Conservation (phyloP, 257 asterid species). For the Salvia splendens region DNA sequence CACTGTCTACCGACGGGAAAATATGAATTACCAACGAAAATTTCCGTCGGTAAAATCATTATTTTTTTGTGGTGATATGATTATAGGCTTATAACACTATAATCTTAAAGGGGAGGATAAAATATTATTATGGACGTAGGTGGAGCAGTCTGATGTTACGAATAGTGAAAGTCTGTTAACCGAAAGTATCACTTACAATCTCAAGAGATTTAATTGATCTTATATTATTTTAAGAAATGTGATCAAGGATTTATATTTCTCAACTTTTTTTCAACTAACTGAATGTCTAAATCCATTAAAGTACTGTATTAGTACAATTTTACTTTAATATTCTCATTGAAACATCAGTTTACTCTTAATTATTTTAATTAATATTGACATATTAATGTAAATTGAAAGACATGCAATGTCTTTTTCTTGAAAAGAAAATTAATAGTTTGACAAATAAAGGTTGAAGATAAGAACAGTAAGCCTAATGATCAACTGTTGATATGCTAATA, state of each 20-base stretch:
- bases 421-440: constrained; percentile 13
- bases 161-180: too few species aligned
- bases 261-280: background rate
- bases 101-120: too few species aligned
- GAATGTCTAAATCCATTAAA: background rate
- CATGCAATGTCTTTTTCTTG: background rate
- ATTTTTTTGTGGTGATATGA: too few species aligned
- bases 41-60: too few species aligned
- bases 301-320: background rate
- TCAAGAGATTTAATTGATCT: background rate
- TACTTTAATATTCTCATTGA: background rate
- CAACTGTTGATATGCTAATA: constrained; percentile 23
- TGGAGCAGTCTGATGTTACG: too few species aligned
- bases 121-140: too few species aligned
- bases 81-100: too few species aligned
- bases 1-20: too few species aligned
- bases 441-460: background rate
- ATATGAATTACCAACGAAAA: too few species aligned
- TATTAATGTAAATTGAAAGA: constrained; percentile 10
- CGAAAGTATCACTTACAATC: background rate
- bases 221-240: background rate
- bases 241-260: background rate
- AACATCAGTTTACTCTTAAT: background rate
- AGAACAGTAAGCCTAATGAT: constrained; percentile 20
- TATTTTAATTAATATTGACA: background rate